phyloP scores from a whole-genome alignment of 768 basidiomycete genomes.

The Rhodotorula toruloides region DNA sequence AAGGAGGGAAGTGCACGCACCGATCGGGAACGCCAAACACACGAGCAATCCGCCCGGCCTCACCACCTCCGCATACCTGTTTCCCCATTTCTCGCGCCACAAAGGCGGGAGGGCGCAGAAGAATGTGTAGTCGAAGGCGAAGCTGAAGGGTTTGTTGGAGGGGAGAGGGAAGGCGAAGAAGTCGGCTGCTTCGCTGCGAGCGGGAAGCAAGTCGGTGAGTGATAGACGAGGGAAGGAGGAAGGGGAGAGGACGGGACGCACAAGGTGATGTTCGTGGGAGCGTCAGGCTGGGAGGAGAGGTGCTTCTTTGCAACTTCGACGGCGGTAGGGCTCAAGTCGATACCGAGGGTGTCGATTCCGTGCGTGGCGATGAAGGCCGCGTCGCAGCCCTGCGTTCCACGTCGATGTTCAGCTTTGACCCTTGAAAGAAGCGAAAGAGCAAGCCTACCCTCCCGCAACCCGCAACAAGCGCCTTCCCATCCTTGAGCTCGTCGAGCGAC shows the following conservation, averaged over 20 bases:
- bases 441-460: slow-evolving; percentile 56
- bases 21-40: slow-evolving; percentile 58
- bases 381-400: slow-evolving; percentile 57
- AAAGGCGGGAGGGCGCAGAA: slow-evolving; percentile 66
- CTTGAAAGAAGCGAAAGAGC: slow-evolving; percentile 2
- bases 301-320: slow-evolving; percentile 53
- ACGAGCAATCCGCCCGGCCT: slow-evolving; percentile 63
- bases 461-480: slow-evolving; percentile 53
- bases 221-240: neutral
- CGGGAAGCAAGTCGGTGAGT: too few species aligned
- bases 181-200: slow-evolving; percentile 51
- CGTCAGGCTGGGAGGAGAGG: slow-evolving; percentile 21
- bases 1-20: neutral
- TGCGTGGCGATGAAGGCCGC: slow-evolving; percentile 56
- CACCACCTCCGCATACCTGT: slow-evolving; percentile 56
- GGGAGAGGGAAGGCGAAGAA: slow-evolving; percentile 55
- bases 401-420: neutral
- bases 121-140: slow-evolving; percentile 70
- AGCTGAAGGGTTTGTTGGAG: slow-evolving; percentile 50
- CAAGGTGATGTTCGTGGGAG: slow-evolving; percentile 19
- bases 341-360: slow-evolving; percentile 53
- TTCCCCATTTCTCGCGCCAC: slow-evolving; percentile 57
- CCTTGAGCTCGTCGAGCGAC: slow-evolving; percentile 51
- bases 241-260: neutral
- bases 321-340: slow-evolving; percentile 60